Base-by-base conservation (phyloP, 768 basidiomycete species). In the Boletus barrowsii region DNA sequence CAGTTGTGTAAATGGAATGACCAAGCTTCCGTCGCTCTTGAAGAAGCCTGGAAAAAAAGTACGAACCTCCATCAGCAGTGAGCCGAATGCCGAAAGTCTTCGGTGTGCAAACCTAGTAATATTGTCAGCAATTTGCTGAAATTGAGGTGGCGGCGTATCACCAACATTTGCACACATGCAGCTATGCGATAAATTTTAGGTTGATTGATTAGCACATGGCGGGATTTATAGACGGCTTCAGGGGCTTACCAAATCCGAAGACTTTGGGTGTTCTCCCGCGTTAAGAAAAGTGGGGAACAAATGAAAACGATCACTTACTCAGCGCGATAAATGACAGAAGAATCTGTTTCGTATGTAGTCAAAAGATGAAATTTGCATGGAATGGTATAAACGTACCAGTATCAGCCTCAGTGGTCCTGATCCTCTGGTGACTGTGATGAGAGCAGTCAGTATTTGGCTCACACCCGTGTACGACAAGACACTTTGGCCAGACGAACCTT, bases 171-270 rank as follows among this genome's bases (percentile, higher is more conserved):
- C 14, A 18, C 66, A 11, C 60, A 45, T 11, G 57, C 49, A 37
- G 46, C 68, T 72, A 32, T 37, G 35, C 22, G 11, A 10, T 2
- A 15, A 30, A 40, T 9, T n/a, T n/a, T n/a, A 10, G 15, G 24
- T 35, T 13, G 8, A 26, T 44, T 22, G 22, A 15, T 67, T 29
- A 56, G 20, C 41, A 40, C 35, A 35, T 3, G 1, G 7, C 6
- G 8, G 15, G 29, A 7, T 1, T 22, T 26, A 20, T 32, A 20
- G 15, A 37, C 4, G 4, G 33, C 33, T 35, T 36, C 29, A n/a
- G 10, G 15, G 5, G 62, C 70, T 57, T 10, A 72, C 69, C 56
- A 36, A 67, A 50, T 14, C 69, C 70, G 52, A 67, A 70, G 6
- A 42, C 69, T 70, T 41, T 50, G 5, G 17, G n/a, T 26, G 6